Evolutionary conservation across 2,329 filamentous ascomycete genomes (phyloP).

Genomic region (Rachicladosporium sp.): DNA sequence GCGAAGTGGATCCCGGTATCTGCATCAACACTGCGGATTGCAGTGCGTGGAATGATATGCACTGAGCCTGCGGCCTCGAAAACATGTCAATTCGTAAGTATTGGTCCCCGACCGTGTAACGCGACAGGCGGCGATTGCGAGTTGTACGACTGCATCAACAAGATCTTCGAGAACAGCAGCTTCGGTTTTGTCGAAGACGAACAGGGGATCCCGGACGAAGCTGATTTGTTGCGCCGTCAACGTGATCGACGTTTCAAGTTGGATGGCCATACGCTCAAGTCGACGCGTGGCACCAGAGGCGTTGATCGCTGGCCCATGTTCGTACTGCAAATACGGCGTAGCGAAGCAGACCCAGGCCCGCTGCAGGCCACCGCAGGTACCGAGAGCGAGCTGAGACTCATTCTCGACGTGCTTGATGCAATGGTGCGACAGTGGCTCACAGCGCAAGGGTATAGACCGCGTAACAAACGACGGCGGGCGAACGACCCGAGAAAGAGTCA

Average conservation of each 20-base stretch:
- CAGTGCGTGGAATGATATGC: constrained; percentile 60
- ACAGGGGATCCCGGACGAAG: not conserved
- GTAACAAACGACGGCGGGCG: constrained; percentile 10
- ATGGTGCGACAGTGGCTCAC: constrained; percentile 64
- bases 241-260: constrained; percentile 32
- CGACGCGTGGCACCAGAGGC: constrained; percentile 47
- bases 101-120: constrained; percentile 57
- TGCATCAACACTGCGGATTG: constrained; percentile 50
- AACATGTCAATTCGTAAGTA: constrained; percentile 65
- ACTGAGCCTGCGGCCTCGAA: constrained; percentile 57
- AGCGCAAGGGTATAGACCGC: constrained; percentile 55
- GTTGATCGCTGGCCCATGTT: constrained; percentile 86
- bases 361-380: constrained; percentile 7
- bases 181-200: constrained; percentile 54
- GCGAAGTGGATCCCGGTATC: constrained; percentile 58
- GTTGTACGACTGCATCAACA: constrained; percentile 68
- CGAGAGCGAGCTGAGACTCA: constrained; percentile 33
- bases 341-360: constrained; percentile 6
- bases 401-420: constrained; percentile 53
- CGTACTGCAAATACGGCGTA: constrained; percentile 44
- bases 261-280: constrained; percentile 38
- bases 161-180: constrained; percentile 58
- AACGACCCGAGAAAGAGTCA: too few species aligned
- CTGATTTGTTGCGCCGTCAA: too few species aligned
- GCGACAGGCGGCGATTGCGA: constrained; percentile 46